Evolutionary conservation across 306 rosid species (phyloP).

Genomic region (Cyamopsis tetragonoloba): DNA sequence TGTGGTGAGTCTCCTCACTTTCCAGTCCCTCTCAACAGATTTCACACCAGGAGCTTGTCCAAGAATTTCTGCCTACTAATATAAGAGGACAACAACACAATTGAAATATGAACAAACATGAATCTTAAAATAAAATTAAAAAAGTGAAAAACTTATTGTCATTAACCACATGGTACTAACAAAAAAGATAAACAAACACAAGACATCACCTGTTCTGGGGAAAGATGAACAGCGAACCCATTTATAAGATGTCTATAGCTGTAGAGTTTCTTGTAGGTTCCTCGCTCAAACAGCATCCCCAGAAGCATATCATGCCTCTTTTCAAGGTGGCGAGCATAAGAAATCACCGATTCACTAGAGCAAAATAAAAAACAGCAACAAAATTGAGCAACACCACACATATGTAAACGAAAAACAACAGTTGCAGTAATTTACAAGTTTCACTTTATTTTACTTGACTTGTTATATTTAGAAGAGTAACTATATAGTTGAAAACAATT

Average conservation of each 20-base stretch:
- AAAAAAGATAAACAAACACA: slow-evolving; percentile 7
- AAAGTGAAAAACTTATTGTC: background rate
- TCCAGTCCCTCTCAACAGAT: slow-evolving; percentile 93
- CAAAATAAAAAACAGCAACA: slow-evolving; percentile 13
- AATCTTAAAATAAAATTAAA: slow-evolving; percentile 25
- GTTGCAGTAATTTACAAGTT: no score
- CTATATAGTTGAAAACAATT: no score
- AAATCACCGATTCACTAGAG: slow-evolving; percentile 67
- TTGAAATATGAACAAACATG: no score
- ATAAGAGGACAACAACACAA: slow-evolving; percentile 39
- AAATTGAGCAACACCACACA: background rate
- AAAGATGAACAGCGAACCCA: slow-evolving; percentile 91
- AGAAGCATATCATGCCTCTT: slow-evolving; percentile 92
- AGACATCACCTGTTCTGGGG: slow-evolving; percentile 89
- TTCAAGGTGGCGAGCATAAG: slow-evolving; percentile 91
- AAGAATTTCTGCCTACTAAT: slow-evolving; percentile 93
- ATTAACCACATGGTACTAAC: slow-evolving; percentile 3
- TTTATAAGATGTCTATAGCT: slow-evolving; percentile 91
- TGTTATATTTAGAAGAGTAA: no score
- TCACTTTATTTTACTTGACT: no score
- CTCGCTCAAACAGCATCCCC: slow-evolving; percentile 74
- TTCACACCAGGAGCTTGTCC: slow-evolving; percentile 83
- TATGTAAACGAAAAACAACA: no score
- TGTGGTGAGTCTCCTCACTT: slow-evolving; percentile 86
- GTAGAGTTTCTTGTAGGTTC: slow-evolving; percentile 76